Base-by-base conservation (phyloP, 441 rosid genomes). In the Hura crepitans region DNA sequence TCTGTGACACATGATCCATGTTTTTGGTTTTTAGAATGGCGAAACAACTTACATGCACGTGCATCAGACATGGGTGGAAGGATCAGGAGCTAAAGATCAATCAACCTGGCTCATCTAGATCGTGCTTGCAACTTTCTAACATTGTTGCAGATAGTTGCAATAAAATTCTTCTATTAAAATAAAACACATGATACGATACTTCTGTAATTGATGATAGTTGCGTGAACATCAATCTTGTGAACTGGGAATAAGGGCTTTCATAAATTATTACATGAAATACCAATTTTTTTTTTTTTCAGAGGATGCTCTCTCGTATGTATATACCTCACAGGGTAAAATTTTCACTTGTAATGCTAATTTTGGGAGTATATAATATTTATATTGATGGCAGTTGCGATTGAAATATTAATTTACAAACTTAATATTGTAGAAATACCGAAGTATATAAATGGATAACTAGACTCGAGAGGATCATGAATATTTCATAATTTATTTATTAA, bases 51-150 rank as follows among this genome's bases (percentile, higher is more conserved):
- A 84, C 73, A 65, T 84, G 81, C 91, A 88, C 71, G 65, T 93
- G 65, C 80, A 89, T 75, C 86, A 89, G 77, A 87, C 83, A 37
- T 93, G 97, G 98, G 70, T 83, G 11, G 84, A 78, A 78, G 92
- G 81, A 69, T 77, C 79, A 7, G 80, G 65, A 70, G 82, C 72
- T 6, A 77, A 81, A 72, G 87, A 84, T 79, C 70, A 74, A 59
- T 80, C 83, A 17, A 56, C 77, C 73, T 85, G 88, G 87, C 37
- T 80, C 70, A 77, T 78, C 68, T 74, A 71, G 67, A 66, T n/a
- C 20, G 17, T 25, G 57, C 15, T 71, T 27, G 14, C 35, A 37
- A 33, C 42, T 47, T 18, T 11, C 7, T 8, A 20, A 22, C 28
- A 43, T 17, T 4, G 33, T 12, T n/a, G 17, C 71, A 4, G 22